Evolutionary conservation across 129 eudicot species (phyloP).

Genomic region (Pseudognaphalium luteoalbum): DNA sequence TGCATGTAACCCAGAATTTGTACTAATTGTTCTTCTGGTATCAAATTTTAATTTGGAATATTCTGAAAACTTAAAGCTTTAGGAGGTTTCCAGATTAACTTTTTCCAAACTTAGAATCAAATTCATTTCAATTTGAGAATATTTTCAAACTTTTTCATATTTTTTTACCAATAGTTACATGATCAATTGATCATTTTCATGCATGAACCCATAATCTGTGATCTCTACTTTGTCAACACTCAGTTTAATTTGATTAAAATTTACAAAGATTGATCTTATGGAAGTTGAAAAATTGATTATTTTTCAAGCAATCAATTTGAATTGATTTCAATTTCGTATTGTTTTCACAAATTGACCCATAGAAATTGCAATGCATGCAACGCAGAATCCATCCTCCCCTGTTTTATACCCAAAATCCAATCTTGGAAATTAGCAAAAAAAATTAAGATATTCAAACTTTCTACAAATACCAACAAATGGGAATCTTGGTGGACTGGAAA

Average conservation of each 20-base stretch:
- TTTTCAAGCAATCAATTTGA: neutral
- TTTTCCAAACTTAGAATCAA: neutral
- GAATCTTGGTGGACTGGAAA: neutral
- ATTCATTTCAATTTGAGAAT: neutral
- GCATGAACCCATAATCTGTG: slow-evolving; percentile 23
- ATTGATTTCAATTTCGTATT: neutral
- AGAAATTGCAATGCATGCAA: slow-evolving; percentile 39
- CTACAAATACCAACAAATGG: slow-evolving; percentile 6
- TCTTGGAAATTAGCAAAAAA: slow-evolving; percentile 1
- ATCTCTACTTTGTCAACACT: slow-evolving; percentile 12
- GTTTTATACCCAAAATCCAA: slow-evolving; percentile 25
- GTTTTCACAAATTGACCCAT: neutral
- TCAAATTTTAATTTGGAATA: neutral
- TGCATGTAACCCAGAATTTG: slow-evolving; percentile 25
- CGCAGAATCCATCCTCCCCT: slow-evolving; percentile 17
- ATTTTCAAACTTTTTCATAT: neutral
- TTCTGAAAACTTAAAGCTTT: neutral
- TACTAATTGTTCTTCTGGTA: slow-evolving; percentile 1
- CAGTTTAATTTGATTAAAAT: slow-evolving; percentile 13
- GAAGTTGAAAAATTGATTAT: slow-evolving; percentile 3
- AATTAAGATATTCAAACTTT: neutral
- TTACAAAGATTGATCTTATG: slow-evolving; percentile 12
- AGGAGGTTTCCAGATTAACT: neutral
- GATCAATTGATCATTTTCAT: slow-evolving; percentile 26
- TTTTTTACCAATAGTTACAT: neutral